phyloP scores from a whole-genome alignment of 352 stramenopile species.

The Poterioochromonas sp. region DNA sequence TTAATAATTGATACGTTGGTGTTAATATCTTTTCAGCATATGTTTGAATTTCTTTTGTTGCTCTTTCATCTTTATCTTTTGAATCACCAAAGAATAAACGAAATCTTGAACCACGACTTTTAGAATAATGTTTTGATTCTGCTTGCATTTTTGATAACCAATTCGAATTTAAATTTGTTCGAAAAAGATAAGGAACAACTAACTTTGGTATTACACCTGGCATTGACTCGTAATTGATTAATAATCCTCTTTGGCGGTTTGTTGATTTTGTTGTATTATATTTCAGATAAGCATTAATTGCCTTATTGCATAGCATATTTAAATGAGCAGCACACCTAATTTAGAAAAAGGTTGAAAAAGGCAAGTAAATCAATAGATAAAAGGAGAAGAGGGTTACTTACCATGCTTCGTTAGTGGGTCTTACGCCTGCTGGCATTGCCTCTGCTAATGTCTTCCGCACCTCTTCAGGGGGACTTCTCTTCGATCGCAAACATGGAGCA shows the following conservation, averaged over 20 bases:
- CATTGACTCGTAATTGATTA: conserved; percentile 54
- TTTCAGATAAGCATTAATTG: conserved; percentile 42
- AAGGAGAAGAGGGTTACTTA: background rate
- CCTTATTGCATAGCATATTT: conserved; percentile 51
- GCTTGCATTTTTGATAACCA: conserved; percentile 47
- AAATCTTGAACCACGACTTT: conserved; percentile 36
- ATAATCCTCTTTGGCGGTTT: conserved; percentile 38
- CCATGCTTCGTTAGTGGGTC: conserved; percentile 29
- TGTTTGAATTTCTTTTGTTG: conserved; percentile 34
- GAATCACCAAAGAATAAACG: conserved; percentile 33
- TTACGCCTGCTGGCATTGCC: no score
- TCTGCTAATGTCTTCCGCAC: background rate
- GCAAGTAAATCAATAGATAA: background rate
- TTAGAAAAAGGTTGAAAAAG: background rate
- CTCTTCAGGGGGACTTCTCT: conserved; percentile 35
- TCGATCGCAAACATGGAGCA: conserved; percentile 49
- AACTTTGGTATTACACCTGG: conserved; percentile 48
- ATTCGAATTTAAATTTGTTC: conserved; percentile 27
- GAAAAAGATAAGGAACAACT: conserved; percentile 55
- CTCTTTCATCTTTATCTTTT: conserved; percentile 36
- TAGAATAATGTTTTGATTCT: conserved; percentile 52
- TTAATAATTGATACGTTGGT: conserved; percentile 20
- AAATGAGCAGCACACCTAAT: conserved; percentile 57
- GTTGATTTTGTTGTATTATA: conserved; percentile 44
- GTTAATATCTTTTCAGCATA: conserved; percentile 34